These are phyloP conservation scores for Irpex lacteus DNA, from an alignment of 1,284 basidiomycete genomes.

Conservation along the genomic window DNA sequence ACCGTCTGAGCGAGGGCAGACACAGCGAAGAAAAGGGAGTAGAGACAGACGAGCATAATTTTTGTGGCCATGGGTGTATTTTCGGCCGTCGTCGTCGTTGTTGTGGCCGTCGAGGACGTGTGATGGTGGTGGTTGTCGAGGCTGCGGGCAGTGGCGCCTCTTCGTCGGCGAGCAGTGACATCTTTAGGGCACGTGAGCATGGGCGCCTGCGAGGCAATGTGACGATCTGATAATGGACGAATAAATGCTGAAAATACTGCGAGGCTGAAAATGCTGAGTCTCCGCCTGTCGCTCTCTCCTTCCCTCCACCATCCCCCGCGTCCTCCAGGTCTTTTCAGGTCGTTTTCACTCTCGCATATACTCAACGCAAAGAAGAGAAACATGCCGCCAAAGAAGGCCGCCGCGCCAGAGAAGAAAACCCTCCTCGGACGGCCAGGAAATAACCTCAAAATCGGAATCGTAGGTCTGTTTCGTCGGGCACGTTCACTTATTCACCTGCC, in stretches of 20 bases:
- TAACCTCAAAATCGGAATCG: conserved; percentile 95
- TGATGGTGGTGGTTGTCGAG: background rate
- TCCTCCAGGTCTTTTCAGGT: conserved; percentile 17
- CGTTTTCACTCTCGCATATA: conserved; percentile 23
- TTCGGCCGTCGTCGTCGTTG: background rate
- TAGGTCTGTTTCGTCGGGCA: conserved; percentile 62
- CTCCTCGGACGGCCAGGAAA: conserved; percentile 89
- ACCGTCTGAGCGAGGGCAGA: conserved; percentile 42
- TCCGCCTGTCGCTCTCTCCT: background rate
- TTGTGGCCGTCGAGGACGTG: background rate
- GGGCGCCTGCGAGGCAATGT: background rate
- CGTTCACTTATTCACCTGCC: conserved; percentile 17
- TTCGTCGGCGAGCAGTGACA: background rate
- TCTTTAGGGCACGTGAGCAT: background rate
- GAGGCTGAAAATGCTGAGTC: conserved; percentile 12
- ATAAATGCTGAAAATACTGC: conserved; percentile 3
- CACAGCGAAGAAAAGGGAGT: conserved; percentile 28
- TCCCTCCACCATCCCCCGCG: conserved; percentile 9
- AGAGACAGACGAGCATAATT: background rate
- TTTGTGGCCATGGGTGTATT: background rate
- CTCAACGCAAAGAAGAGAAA: conserved; percentile 43
- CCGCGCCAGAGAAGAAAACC: conserved; percentile 75
- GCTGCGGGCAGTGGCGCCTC: background rate
- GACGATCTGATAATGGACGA: conserved; percentile 1
- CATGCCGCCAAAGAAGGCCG: conserved; percentile 87